Conservation (phyloP, 371 early-diverging fungal genomes). For the Mortierella sp. region DNA sequence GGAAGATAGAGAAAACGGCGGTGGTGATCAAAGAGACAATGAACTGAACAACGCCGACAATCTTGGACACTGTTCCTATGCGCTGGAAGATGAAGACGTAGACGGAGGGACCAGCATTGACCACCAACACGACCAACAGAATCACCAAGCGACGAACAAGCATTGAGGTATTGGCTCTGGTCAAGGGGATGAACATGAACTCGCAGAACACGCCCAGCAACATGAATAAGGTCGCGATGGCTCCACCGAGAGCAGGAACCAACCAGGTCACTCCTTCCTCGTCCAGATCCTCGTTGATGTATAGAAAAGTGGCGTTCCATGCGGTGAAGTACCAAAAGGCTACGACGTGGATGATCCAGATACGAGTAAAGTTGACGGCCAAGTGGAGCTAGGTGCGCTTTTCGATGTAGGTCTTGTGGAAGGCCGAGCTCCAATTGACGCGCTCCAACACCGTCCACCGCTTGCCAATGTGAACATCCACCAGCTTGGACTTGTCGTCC, state of each 20-base stretch:
- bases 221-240: slow-evolving; percentile 77
- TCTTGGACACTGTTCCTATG: slow-evolving; percentile 62
- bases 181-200: slow-evolving; percentile 76
- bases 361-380: slow-evolving; percentile 87
- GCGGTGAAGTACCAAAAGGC: slow-evolving; percentile 88
- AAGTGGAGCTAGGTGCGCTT: slow-evolving; percentile 89
- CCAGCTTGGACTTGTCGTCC: slow-evolving; percentile 67
- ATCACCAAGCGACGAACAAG: slow-evolving; percentile 72
- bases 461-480: slow-evolving; percentile 73
- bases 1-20: slow-evolving; percentile 75
- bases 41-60: slow-evolving; percentile 77
- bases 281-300: slow-evolving; percentile 59
- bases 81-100: slow-evolving; percentile 68
- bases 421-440: slow-evolving; percentile 80
- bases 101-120: slow-evolving; percentile 79
- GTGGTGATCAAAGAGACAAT: slow-evolving; percentile 77
- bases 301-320: slow-evolving; percentile 80
- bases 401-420: slow-evolving; percentile 91
- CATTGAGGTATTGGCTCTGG: slow-evolving; percentile 71
- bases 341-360: slow-evolving; percentile 90
- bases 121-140: slow-evolving; percentile 71
- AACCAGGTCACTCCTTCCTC: slow-evolving; percentile 74
- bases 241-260: slow-evolving; percentile 83
- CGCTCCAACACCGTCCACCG: slow-evolving; percentile 75
- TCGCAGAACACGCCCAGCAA: slow-evolving; percentile 79